Conservation (phyloP, 176 grass and related monocot genomes). For the Lolium rigidum region DNA sequence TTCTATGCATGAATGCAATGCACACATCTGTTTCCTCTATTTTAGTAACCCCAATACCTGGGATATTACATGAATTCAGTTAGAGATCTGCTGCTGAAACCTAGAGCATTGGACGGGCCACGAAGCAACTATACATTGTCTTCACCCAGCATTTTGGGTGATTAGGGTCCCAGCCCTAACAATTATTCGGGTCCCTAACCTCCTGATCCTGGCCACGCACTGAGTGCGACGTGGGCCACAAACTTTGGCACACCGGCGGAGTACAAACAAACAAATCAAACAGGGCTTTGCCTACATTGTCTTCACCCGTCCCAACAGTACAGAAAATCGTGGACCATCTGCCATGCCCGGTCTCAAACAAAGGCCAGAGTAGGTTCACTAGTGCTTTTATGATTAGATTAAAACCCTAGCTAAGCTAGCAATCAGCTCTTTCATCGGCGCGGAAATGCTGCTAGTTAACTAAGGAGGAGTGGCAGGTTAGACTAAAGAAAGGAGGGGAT, state of each 20-base stretch:
- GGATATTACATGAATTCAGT: too few relatives aligned
- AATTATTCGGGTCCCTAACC: slow-evolving; percentile 34
- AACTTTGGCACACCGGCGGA: not conserved
- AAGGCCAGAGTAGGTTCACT: slow-evolving; percentile 23
- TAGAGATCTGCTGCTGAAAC: too few relatives aligned
- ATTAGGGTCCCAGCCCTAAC: not conserved
- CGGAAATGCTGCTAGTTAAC: slow-evolving; percentile 5
- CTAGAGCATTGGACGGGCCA: too few relatives aligned
- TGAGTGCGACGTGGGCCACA: slow-evolving; percentile 30
- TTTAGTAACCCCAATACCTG: too few relatives aligned
- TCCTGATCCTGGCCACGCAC: slow-evolving; percentile 17
- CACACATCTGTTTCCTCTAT: too few relatives aligned
- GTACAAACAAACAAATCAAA: slow-evolving; percentile 43
- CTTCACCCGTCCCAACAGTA: slow-evolving; percentile 18
- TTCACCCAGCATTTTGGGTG: too few relatives aligned
- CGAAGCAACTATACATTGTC: too few relatives aligned
- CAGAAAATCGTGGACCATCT: slow-evolving; percentile 29
- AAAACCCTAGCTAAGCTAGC: not conserved
- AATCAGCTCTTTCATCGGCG: slow-evolving; percentile 1
- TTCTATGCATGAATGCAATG: too few relatives aligned
- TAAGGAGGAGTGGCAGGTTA: not conserved
- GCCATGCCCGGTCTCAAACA: slow-evolving; percentile 40
- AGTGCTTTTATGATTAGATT: slow-evolving; percentile 22
- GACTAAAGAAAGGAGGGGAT: not conserved
- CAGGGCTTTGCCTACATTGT: slow-evolving; percentile 32